These are phyloP conservation scores for Pecoramyces ruminantium DNA, from an alignment of 192 early-diverging fungal genomes.

Conservation along the genomic window DNA sequence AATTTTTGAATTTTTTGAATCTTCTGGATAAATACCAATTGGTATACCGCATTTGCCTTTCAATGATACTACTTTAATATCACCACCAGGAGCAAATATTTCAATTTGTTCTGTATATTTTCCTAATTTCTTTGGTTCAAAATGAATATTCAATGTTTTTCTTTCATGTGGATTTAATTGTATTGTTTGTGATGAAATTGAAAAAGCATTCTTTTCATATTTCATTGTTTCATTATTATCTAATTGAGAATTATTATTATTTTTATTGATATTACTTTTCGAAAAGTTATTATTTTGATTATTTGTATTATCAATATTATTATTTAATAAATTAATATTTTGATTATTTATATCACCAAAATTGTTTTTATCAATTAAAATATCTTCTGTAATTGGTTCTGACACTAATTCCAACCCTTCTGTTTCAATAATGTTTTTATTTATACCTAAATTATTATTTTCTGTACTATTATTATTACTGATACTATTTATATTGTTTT, in stretches of 20 bases:
- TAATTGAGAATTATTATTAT: not conserved
- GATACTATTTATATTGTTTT: too few species aligned
- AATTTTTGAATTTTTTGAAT: not conserved
- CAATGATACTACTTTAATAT: not conserved
- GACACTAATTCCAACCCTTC: too few species aligned
- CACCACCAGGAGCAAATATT: not conserved
- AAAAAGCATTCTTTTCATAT: not conserved
- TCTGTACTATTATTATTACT: too few species aligned
- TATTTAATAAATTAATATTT: not conserved
- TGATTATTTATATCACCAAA: not conserved
- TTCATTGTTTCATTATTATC: not conserved
- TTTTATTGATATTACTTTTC: not conserved
- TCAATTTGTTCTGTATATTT: not conserved
- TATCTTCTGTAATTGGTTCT: too few species aligned
- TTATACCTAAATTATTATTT: too few species aligned
- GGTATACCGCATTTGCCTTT: not conserved
- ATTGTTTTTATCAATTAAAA: too few species aligned
- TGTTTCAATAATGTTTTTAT: too few species aligned
- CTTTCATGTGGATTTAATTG: not conserved
- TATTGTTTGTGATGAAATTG: not conserved
- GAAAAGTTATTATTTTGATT: not conserved
- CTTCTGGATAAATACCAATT: not conserved
- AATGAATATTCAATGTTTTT: not conserved
- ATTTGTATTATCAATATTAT: not conserved
- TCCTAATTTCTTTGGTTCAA: not conserved